phyloP scores from a whole-genome alignment of 441 rosid species.

The Eugenia klotzschiana region DNA sequence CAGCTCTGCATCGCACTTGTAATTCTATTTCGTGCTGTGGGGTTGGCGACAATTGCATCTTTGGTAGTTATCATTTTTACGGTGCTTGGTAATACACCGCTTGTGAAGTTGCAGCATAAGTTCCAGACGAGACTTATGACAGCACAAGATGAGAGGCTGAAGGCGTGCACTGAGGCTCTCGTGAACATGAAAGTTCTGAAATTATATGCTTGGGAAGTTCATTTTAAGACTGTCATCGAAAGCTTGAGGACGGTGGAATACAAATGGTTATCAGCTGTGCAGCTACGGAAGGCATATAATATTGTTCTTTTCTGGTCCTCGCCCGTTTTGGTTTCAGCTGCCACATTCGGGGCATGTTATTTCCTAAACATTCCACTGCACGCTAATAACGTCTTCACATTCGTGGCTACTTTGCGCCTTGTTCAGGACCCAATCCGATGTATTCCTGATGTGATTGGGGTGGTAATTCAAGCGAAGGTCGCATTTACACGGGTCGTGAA shows the following conservation, averaged over 20 bases:
- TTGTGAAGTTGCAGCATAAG: conserved; percentile 38
- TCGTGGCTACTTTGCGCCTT: conserved; percentile 70
- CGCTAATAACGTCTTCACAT: conserved; percentile 88
- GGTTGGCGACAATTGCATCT: conserved; percentile 77
- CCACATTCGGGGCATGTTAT: conserved; percentile 80
- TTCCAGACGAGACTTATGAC: conserved; percentile 67
- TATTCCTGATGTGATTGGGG: conserved; percentile 88
- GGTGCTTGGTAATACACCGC: conserved; percentile 30
- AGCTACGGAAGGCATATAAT: conserved; percentile 52
- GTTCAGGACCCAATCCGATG: conserved; percentile 78
- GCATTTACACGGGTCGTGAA: conserved; percentile 60
- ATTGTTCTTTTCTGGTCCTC: conserved; percentile 70
- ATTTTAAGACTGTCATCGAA: conserved; percentile 70
- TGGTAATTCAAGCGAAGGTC: conserved; percentile 82
- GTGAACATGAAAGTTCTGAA: conserved; percentile 85
- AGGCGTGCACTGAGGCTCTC: conserved; percentile 68
- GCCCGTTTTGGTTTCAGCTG: conserved; percentile 74
- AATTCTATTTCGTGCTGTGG: conserved; percentile 72
- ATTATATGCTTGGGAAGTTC: conserved; percentile 89
- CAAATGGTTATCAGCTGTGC: conserved; percentile 72
- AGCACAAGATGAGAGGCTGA: conserved; percentile 71
- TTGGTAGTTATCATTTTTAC: conserved; percentile 50
- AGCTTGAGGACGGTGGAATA: conserved; percentile 42
- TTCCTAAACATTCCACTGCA: conserved; percentile 54
- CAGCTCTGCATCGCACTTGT: conserved; percentile 64